Base-by-base conservation (phyloP, 129 eudicot species). In the Cynara cardunculus region DNA sequence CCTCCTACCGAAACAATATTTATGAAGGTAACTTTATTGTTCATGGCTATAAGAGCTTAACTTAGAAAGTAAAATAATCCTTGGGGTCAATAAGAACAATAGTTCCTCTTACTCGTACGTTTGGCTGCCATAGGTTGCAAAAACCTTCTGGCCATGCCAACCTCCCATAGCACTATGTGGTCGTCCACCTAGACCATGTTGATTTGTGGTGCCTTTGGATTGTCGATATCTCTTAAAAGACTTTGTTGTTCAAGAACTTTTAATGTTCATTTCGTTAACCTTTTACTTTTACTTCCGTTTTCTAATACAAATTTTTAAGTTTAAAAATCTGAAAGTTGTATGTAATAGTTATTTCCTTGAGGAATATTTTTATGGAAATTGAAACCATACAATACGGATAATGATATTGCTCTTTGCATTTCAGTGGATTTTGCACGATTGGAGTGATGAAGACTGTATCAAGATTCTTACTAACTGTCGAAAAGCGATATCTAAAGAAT, bases 361-460 rank as follows among this genome's bases (percentile, higher is more conserved):
- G 12, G 56, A 2, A 11, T 12, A 5, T 44, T 2, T 12, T 44
- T 44, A 44, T 44, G 16, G 18, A 44, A 44, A 44, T 0, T 13
- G 18, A 44, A 13, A 44, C 12, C 56, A 44, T 12, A 39, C 13
- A 39, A 9, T 39, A 39, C 2, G 9, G 8, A 12, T 44, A 13
- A 44, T 44, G 56, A 44, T 14, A 13, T 44, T 44, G 12, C 18
- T 44, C 56, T 44, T 44, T 44, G 56, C 56, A 44, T 44, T 44
- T 44, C 69, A 81, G 84, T 24, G 78, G 73, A 77, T 84, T 10
- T n/a, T 87, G 70, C 85, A 87, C 21, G 74, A 80, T 65, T 80
- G 83, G 85, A 74, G 53, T 26, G 81, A 87, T 39, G 81, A 84
- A 44, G 83, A 87, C 37, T 84, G 87, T 73, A 37, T 80, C 22